Evolutionary conservation across 257 asterid species (phyloP), one percentile per base, ranked within the genome.

Genomic region (Euphrasia confusa): DNA sequence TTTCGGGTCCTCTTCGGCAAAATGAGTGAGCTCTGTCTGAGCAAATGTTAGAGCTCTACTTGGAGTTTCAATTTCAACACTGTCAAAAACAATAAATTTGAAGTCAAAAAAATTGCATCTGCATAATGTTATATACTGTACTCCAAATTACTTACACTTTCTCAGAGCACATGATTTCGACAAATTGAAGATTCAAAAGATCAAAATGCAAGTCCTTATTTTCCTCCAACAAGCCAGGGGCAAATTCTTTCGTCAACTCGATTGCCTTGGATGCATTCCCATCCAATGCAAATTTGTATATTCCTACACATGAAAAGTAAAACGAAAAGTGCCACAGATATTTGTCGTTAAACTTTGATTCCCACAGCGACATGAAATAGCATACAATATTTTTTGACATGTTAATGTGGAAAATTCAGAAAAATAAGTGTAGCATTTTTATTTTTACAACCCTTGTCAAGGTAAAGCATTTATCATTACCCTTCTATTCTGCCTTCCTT

Each of bases 41-140:
- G 99, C 99, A 74, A 89, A 92, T 72, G 72, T 84, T 63, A 92
- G 73, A 55, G 99, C 99, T 81, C 89, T 97, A 7, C 8, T 10
- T 7, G 8, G 8, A 35, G 10, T 35, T 35, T 9, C 10, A 35
- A 10, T 10, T 35, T 35, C 40, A 37, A 77, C 78, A 82, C 98
- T 92, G 98, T 80, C 73, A 82, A 63, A 74, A 45, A 66, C 55
- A 63, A 54, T 10, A 47, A 45, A 17, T 30, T 12, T 60, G 33
- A 17, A 56, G 9, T 35, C 7, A 2, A 11, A 67, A 64, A 49
- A 49, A 28, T 24, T 56, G 60, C 68, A 68, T 28, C 65, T 5
- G 47, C 32, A 65, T 5, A 50, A 63, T 7, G 5, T 45, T 11
- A 13, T 10, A 45, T 35, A 30, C 33, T 30, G 32, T 13, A 68